These are phyloP conservation scores for Pestalotiopsis sp. DNA, from an alignment of 2,329 filamentous ascomycete species.

Conservation along the genomic window DNA sequence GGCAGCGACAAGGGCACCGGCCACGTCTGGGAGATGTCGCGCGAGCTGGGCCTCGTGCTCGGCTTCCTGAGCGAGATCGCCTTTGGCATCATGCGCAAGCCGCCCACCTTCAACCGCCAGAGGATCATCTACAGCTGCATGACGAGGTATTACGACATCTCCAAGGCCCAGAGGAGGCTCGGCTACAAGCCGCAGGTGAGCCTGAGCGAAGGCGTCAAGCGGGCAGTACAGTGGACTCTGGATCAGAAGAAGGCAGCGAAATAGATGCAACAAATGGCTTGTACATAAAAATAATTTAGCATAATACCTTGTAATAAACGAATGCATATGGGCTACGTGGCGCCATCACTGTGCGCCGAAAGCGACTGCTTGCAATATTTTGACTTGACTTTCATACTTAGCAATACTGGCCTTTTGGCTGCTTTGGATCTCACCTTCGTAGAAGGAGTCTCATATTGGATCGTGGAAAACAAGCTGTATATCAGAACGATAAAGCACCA, in stretches of 20 bases:
- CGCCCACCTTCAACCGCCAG: constrained; percentile 60
- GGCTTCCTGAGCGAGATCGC: constrained; percentile 56
- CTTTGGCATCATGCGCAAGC: constrained; percentile 49
- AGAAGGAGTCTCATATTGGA: neutral
- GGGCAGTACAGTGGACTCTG: constrained; percentile 56
- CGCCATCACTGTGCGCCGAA: neutral
- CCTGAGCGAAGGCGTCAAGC: constrained; percentile 64
- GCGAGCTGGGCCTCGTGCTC: constrained; percentile 51
- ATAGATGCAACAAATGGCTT: neutral
- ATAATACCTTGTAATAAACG: neutral
- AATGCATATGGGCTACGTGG: neutral
- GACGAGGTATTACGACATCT: constrained; percentile 77
- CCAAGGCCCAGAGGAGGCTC: constrained; percentile 71
- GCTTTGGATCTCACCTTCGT: neutral
- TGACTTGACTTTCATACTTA: neutral
- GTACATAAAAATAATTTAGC: neutral
- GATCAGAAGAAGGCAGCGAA: constrained; percentile 27
- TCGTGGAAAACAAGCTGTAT: neutral
- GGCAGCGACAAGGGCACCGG: constrained; percentile 54
- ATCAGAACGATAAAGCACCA: neutral
- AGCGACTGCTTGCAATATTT: neutral
- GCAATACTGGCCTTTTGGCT: neutral
- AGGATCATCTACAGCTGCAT: constrained; percentile 69
- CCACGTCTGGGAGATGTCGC: constrained; percentile 56
- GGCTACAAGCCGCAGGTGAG: constrained; percentile 70